phyloP scores from a whole-genome alignment of 1,284 basidiomycete species.

The Peniophora sp. region DNA sequence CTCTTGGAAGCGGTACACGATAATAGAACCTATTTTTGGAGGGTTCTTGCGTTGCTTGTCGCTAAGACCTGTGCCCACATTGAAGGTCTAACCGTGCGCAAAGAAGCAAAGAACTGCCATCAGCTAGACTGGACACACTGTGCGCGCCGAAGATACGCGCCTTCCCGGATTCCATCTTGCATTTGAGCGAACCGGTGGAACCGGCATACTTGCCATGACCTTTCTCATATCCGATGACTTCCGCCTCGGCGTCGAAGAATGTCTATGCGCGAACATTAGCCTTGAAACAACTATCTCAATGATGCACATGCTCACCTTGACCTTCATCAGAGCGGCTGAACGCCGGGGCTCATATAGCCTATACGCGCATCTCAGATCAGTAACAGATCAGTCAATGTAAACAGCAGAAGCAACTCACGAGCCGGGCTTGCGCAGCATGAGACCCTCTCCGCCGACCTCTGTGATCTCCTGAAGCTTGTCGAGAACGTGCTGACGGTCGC shows the following conservation, averaged over 20 bases:
- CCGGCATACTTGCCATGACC: slow-evolving; percentile 51
- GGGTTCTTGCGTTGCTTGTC: slow-evolving; percentile 45
- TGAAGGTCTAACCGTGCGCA: slow-evolving; percentile 53
- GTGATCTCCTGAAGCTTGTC: slow-evolving; percentile 49
- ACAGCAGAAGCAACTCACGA: slow-evolving; percentile 29
- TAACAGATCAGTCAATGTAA: background rate
- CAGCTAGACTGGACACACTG: no score
- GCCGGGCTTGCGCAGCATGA: slow-evolving; percentile 55
- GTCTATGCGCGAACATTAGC: slow-evolving; percentile 20
- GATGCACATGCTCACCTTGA: slow-evolving; percentile 28
- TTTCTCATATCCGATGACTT: slow-evolving; percentile 47
- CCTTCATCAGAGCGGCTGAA: slow-evolving; percentile 48
- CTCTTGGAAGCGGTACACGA: slow-evolving; percentile 61
- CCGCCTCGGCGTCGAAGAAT: slow-evolving; percentile 61
- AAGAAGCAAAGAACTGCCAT: no score
- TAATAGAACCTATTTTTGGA: slow-evolving; percentile 52
- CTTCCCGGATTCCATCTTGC: slow-evolving; percentile 36
- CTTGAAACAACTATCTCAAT: no score
- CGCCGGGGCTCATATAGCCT: slow-evolving; percentile 47
- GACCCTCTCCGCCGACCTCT: slow-evolving; percentile 51
- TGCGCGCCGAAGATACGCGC: slow-evolving; percentile 16
- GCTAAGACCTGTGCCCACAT: slow-evolving; percentile 45
- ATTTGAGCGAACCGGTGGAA: slow-evolving; percentile 46
- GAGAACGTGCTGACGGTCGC: slow-evolving; percentile 41
- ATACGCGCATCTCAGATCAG: slow-evolving; percentile 9